Conservation (phyloP, 257 asterid species). For the Penstemon eatonii region DNA sequence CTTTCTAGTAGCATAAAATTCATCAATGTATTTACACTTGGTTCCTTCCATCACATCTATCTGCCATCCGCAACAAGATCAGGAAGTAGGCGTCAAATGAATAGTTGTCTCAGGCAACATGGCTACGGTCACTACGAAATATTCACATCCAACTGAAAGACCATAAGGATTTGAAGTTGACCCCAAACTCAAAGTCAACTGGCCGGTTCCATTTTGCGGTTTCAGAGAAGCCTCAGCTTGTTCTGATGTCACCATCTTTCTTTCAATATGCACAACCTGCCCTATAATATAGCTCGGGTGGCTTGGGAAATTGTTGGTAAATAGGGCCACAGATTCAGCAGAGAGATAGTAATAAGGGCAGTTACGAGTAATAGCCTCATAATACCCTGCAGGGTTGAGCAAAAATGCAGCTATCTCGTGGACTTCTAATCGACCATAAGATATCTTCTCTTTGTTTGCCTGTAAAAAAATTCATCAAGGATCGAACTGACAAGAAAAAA, state of each 20-base stretch:
- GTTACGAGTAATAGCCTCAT: constrained; percentile 83
- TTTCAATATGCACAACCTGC: constrained; percentile 90
- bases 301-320: constrained; percentile 66
- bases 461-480: constrained; percentile 22
- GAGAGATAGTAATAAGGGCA: constrained; percentile 80
- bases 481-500: background rate
- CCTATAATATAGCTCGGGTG: constrained; percentile 77
- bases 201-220: constrained; percentile 44
- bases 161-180: constrained; percentile 43
- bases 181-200: constrained; percentile 28
- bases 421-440: constrained; percentile 75
- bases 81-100: constrained; percentile 79
- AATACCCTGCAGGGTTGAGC: constrained; percentile 71
- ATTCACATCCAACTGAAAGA: constrained; percentile 82
- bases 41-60: constrained; percentile 87
- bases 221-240: constrained; percentile 21
- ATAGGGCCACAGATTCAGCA: constrained; percentile 84
- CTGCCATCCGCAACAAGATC: constrained; percentile 67
- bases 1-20: constrained; percentile 22
- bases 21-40: constrained; percentile 46
- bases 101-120: constrained; percentile 81
- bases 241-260: constrained; percentile 49
- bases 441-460: constrained; percentile 94
- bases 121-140: constrained; percentile 85
- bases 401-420: constrained; percentile 91